Conservation (phyloP, 1,284 basidiomycete species). For the Papiliotrema laurentii region DNA sequence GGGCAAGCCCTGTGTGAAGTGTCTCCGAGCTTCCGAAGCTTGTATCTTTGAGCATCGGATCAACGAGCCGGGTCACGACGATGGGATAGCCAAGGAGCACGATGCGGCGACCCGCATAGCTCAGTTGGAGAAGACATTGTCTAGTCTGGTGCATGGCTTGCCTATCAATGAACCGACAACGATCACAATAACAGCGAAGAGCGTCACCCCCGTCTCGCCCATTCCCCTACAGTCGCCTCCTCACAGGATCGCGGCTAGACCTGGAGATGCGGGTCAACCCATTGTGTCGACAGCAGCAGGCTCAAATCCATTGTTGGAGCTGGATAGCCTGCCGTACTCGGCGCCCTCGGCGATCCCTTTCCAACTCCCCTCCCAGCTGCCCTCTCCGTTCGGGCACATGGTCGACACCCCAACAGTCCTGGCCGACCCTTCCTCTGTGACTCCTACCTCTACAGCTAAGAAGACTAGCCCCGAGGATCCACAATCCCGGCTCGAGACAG, state of each 20-base stretch:
- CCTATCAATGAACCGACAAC: too few relatives aligned
- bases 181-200: too few relatives aligned
- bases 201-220: too few relatives aligned
- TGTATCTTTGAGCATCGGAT: conserved; percentile 4
- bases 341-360: not conserved
- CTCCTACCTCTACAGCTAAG: too few relatives aligned
- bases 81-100: not conserved
- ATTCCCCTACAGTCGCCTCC: not conserved
- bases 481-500: not conserved
- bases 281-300: not conserved
- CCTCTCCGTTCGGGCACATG: not conserved
- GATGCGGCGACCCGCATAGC: not conserved
- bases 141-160: not conserved
- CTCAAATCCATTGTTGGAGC: not conserved
- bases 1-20: conserved; percentile 10
- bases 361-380: not conserved
- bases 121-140: not conserved
- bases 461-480: not conserved
- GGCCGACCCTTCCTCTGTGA: not conserved
- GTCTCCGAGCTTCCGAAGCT: not conserved
- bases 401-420: not conserved
- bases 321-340: not conserved
- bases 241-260: not conserved
- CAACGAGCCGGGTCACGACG: not conserved
- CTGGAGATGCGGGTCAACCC: not conserved